Evolutionary conservation across 768 basidiomycete species (phyloP).

Genomic region (Amanita pallidorosea): DNA sequence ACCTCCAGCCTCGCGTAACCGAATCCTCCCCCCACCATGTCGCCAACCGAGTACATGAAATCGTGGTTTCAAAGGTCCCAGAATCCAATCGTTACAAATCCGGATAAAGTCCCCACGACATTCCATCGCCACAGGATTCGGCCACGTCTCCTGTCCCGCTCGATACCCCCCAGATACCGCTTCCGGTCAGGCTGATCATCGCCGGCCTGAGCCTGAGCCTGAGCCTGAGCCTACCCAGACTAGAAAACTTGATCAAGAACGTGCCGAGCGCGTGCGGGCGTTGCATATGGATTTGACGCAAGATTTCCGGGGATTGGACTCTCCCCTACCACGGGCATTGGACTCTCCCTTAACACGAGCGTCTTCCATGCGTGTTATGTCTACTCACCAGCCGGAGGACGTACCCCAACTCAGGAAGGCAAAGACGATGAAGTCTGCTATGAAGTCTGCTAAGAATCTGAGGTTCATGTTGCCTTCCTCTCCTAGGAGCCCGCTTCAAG

Average conservation of each 20-base stretch:
- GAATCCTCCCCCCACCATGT: neutral
- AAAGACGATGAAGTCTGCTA: neutral
- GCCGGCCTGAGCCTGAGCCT: neutral
- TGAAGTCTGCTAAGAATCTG: neutral
- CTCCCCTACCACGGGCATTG: neutral
- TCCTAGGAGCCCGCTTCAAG: neutral
- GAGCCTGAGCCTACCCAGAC: neutral
- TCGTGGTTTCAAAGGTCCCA: neutral
- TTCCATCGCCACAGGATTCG: neutral
- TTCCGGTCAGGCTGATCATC: neutral
- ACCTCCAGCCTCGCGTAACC: neutral
- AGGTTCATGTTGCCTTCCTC: slow-evolving; percentile 4
- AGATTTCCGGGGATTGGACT: neutral
- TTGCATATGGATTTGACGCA: slow-evolving; percentile 4
- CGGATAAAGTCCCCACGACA: neutral
- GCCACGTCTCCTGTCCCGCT: neutral
- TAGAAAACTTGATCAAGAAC: neutral
- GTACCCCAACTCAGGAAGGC: neutral
- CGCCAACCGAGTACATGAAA: neutral
- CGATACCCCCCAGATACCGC: neutral
- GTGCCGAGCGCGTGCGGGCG: neutral
- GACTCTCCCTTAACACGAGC: neutral
- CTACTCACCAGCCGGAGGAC: neutral
- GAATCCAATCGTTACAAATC: neutral
- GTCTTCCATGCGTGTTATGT: neutral